phyloP scores from a whole-genome alignment of 1,139 yeast species.

The Pichia terricola region DNA sequence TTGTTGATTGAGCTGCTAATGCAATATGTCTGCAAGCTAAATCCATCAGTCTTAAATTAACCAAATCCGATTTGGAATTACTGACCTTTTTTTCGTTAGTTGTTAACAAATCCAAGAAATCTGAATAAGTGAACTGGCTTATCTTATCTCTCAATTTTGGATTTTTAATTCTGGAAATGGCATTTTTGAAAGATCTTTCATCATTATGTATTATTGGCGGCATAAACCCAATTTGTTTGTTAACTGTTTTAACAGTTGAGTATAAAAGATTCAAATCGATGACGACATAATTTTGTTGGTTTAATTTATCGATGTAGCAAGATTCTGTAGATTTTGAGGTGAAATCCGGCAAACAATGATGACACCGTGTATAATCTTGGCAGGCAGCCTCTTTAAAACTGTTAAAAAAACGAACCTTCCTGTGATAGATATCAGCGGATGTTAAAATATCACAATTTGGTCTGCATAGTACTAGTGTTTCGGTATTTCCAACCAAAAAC shows the following conservation, averaged over 20 bases:
- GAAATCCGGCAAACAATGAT: slow-evolving; percentile 35
- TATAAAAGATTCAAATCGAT: slow-evolving; percentile 46
- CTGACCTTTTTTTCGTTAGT: slow-evolving; percentile 1
- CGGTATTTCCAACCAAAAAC: slow-evolving; percentile 42
- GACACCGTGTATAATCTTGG: slow-evolving; percentile 43
- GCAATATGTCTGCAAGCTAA: slow-evolving; percentile 82
- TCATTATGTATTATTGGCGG: slow-evolving; percentile 37
- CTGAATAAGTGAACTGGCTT: slow-evolving; percentile 1
- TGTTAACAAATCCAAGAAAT: neutral
- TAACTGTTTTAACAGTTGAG: slow-evolving; percentile 49
- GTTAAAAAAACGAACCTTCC: neutral
- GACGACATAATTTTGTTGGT: slow-evolving; percentile 17
- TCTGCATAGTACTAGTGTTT: slow-evolving; percentile 40
- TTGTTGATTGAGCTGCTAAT: slow-evolving; percentile 45
- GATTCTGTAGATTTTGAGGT: no score
- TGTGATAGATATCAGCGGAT: neutral
- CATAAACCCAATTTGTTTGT: slow-evolving; percentile 47
- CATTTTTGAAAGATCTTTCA: slow-evolving; percentile 27
- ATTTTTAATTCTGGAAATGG: slow-evolving; percentile 13
- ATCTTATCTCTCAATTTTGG: slow-evolving; percentile 14
- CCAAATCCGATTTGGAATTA: slow-evolving; percentile 47
- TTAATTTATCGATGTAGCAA: neutral
- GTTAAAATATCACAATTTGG: slow-evolving; percentile 41
- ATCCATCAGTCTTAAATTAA: slow-evolving; percentile 63
- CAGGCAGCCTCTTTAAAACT: slow-evolving; percentile 31